phyloP scores from a whole-genome alignment of 257 asterid genomes.

The Plantago ovata region DNA sequence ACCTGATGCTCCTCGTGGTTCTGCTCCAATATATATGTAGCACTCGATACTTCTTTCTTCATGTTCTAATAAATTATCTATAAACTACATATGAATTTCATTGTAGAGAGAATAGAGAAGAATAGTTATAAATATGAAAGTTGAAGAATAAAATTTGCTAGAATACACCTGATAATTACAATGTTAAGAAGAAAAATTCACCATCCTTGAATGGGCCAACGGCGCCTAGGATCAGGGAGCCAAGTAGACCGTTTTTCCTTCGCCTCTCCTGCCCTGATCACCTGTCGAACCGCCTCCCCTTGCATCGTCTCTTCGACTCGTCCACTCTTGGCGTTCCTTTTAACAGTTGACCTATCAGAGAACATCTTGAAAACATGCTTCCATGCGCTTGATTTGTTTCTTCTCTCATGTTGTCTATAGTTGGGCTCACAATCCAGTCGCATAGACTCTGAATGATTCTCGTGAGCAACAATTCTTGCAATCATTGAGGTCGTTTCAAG shows the following conservation, averaged over 20 bases:
- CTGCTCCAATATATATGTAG: too few relatives aligned
- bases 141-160: too few relatives aligned
- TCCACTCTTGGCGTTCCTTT: too few relatives aligned
- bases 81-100: too few relatives aligned
- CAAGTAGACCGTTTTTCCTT: constrained; percentile 20
- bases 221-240: constrained; percentile 36
- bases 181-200: too few relatives aligned
- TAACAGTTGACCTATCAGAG: background rate
- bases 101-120: too few relatives aligned
- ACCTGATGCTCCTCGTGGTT: too few relatives aligned
- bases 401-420: background rate
- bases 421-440: constrained; percentile 4
- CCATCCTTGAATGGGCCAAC: constrained; percentile 46
- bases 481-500: constrained; percentile 6
- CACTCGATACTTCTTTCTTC: too few relatives aligned
- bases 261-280: constrained; percentile 1
- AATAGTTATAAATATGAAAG: too few relatives aligned
- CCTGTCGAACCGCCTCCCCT: constrained; percentile 1
- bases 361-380: constrained; percentile 16
- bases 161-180: too few relatives aligned
- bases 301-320: too few relatives aligned
- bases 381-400: constrained; percentile 19
- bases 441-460: constrained; percentile 30
- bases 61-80: too few relatives aligned
- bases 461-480: constrained; percentile 23